Conservation (phyloP, 257 asterid species). For the Gentiana macrophylla region DNA sequence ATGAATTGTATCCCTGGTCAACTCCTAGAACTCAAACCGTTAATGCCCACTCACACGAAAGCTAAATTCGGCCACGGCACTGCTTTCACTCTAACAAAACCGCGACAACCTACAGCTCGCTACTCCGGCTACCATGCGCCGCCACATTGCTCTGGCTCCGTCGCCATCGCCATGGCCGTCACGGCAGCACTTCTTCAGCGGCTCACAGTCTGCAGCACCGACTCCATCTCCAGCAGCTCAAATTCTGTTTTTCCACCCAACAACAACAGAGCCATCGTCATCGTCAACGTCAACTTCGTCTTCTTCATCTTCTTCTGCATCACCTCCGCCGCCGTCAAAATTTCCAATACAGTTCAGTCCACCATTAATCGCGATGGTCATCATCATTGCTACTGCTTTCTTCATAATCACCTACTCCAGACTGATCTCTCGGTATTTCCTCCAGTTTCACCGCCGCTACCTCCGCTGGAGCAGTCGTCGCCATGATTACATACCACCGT, state of each 20-base stretch:
- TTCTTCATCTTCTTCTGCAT: conserved; percentile 11
- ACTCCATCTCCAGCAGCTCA: conserved; percentile 16
- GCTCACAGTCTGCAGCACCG: conserved; percentile 10
- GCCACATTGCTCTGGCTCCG: no score
- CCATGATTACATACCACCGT: conserved; percentile 41
- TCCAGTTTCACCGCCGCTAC: conserved; percentile 54
- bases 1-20: no score
- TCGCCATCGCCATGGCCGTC: conserved; percentile 10
- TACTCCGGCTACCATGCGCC: no score
- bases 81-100: no score
- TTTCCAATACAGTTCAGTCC: conserved; percentile 78
- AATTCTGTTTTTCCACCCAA: conserved; percentile 5
- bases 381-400: conserved; percentile 70
- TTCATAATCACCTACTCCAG: conserved; percentile 85
- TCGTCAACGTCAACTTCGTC: conserved; percentile 5
- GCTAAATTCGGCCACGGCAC: no score
- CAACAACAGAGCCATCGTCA: conserved; percentile 1
- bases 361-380: conserved; percentile 90
- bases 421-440: conserved; percentile 61
- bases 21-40: no score
- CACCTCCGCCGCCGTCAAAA: conserved; percentile 47
- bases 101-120: no score
- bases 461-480: conserved; percentile 62
- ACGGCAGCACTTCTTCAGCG: conserved; percentile 4
- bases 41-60: no score